Conservation (phyloP, 768 basidiomycete species). For the Mycena rebaudengoi region DNA sequence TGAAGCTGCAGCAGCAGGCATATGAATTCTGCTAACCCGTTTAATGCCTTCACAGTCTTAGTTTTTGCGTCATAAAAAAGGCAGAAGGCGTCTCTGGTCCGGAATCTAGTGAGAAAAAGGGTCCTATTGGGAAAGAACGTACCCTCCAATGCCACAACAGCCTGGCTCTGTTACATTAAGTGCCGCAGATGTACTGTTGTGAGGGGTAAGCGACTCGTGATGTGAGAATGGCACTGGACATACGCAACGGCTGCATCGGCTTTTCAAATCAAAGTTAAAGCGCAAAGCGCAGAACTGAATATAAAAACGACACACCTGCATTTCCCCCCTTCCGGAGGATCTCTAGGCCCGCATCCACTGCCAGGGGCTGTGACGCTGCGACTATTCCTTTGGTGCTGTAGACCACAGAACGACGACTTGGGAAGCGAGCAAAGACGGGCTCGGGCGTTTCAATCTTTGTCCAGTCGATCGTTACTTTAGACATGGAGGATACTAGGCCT, state of each 20-base stretch:
- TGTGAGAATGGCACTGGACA: neutral
- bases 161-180: slow-evolving; percentile 92
- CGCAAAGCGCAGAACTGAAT: neutral
- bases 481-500: too few species aligned
- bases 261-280: slow-evolving; percentile 35
- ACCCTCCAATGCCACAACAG: slow-evolving; percentile 94
- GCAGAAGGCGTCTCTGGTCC: slow-evolving; percentile 86
- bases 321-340: slow-evolving; percentile 94
- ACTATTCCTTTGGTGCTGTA: slow-evolving; percentile 90
- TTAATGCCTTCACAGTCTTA: slow-evolving; percentile 86
- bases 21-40: slow-evolving; percentile 72
- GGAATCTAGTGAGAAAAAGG: slow-evolving; percentile 2
- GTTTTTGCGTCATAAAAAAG: slow-evolving; percentile 89
- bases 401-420: slow-evolving; percentile 87
- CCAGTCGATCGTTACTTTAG: slow-evolving; percentile 55
- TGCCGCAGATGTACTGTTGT: slow-evolving; percentile 72
- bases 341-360: slow-evolving; percentile 91
- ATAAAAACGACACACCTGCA: slow-evolving; percentile 71
- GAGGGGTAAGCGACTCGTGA: neutral
- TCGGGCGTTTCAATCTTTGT: slow-evolving; percentile 74
- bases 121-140: slow-evolving; percentile 27
- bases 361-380: slow-evolving; percentile 89
- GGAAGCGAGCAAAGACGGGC: slow-evolving; percentile 71
- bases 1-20: too few species aligned
- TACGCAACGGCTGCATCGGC: slow-evolving; percentile 93